Evolutionary conservation across 1,139 yeast species (phyloP), one percentile per base, ranked within the genome.

Genomic region (Saccharomyces hybrid): DNA sequence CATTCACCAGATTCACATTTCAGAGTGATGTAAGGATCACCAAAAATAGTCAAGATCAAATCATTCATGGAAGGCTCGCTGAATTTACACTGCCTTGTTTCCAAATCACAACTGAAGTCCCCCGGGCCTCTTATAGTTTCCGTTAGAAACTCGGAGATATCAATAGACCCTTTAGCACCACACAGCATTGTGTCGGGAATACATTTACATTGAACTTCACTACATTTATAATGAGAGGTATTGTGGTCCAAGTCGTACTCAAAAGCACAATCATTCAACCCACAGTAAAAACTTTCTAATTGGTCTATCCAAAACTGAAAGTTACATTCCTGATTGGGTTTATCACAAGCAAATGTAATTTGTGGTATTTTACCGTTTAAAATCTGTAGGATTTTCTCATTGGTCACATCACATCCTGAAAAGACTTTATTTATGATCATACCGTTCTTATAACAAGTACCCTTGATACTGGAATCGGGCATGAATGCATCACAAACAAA

Each of bases 31-130:
- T 82, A 80, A 1, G 91, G 88, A 68, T 93, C 99, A 14, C 99
- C 99, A 73, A 93, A 93, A 2, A 93, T 96, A 14, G 89, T 83
- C 57, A 83, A 78, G 57, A 93, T 93, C 65, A 93, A 78, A 60
- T 88, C 95, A 71, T 93, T 88, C 98, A 93, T 93, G 57, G 95
- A 85, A 44, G 99, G 98, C 68, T 93, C 99, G 2, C 93, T 84
- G 67, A 93, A 93, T 53, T 78, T 77, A 73, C 99, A 93, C 48
- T 75, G 71, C 48, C 76, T 79, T 12, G 78, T 71, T 4, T 72
- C 70, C 27, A 87, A 71, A 67, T 89, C 88, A 72, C 99, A 93
- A 4, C 82, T 73, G 64, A 93, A 91, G 61, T 87, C 93, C 38
- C 96, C 99, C 0, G 99, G 99, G 1, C 99, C 99, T 52, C 74